Evolutionary conservation across 805 yeast species (phyloP), one percentile per base, ranked within the genome.

Genomic region (Saturnispora diversa): DNA sequence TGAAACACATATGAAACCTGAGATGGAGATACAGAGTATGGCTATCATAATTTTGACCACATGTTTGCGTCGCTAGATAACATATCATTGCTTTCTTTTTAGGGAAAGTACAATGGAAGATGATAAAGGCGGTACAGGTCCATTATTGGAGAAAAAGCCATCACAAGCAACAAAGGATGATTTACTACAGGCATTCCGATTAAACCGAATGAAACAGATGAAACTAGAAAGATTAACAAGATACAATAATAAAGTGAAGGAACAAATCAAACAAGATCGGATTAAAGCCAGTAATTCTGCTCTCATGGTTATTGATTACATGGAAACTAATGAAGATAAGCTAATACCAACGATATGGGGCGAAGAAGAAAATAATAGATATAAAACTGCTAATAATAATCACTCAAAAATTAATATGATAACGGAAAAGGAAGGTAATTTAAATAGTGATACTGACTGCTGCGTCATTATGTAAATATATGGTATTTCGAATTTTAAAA

Each of bases 241-340:
- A 49, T 63, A 78, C 24, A 80, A 78, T 50, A 52, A 58, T 3
- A 73, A 72, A 45, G 56, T 81, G 27, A 70, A 68, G 48, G 68
- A 68, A 22, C 70, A 74, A 31, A 54, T 82, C 28, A 54, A 68
- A 3, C 60, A 73, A 39, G 78, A 79, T 10, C 63, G 87, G 45
- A 74, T 78, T 2, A 74, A 77, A 24, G 79, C 83, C 7, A 76
- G 84, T 5, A 72, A 73, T 50, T 81, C 82, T 6, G 72, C 78
- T 6, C 59, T 70, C 27, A 52, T 59, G 58, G 60, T 71, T 16
- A 65, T 72, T 11, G 62, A 68, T 40, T 65, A 60, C 35, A 61
- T 68, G 6, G 64, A 67, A 40, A 64, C 60, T 17, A 66, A 68
- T 6, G 65, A 67, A 3, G 79, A 74, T 52, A 65, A 65, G 33